Conservation (phyloP, 2,329 filamentous ascomycete genomes). For the Neopestalotiopsis sp. region DNA sequence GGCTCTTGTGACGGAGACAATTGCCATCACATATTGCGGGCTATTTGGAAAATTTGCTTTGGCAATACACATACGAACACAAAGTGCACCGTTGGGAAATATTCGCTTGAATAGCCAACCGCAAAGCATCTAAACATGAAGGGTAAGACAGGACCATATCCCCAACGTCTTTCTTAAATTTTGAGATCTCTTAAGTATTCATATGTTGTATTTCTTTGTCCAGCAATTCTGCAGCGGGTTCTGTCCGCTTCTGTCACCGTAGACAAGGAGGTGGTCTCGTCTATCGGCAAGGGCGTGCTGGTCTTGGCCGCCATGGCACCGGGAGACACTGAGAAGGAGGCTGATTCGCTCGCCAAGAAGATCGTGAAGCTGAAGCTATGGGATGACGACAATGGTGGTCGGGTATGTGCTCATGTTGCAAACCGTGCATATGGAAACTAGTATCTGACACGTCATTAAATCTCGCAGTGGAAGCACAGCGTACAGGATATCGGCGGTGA, state of each 20-base stretch:
- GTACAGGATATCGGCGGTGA: conserved; percentile 90
- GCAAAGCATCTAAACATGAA: conserved; percentile 35
- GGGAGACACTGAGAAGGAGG: conserved; percentile 88
- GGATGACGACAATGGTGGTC: conserved; percentile 78
- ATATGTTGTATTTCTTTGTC: conserved; percentile 17
- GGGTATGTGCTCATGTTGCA: conserved; percentile 51
- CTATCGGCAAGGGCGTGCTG: conserved; percentile 87
- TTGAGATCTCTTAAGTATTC: conserved; percentile 22
- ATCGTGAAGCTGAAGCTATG: conserved; percentile 90
- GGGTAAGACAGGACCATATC: conserved; percentile 35
- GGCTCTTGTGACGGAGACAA: too few species aligned
- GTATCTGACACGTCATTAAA: conserved; percentile 23
- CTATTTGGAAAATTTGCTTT: background rate
- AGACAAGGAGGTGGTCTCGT: conserved; percentile 86
- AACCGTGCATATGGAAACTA: background rate
- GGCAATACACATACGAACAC: background rate
- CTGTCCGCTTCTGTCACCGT: conserved; percentile 95
- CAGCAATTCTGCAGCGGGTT: conserved; percentile 92
- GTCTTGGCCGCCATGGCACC: conserved; percentile 92
- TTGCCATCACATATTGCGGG: too few species aligned
- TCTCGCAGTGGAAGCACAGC: conserved; percentile 81
- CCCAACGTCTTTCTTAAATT: conserved; percentile 17
- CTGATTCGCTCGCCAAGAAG: conserved; percentile 81
- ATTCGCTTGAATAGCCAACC: background rate
- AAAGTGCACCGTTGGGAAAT: background rate